Percentiles rank a stretch among this genome's conserved stretches.
Evolutionary conservation across 345 rosid species (phyloP).

Genomic region (Syzygium grande): DNA sequence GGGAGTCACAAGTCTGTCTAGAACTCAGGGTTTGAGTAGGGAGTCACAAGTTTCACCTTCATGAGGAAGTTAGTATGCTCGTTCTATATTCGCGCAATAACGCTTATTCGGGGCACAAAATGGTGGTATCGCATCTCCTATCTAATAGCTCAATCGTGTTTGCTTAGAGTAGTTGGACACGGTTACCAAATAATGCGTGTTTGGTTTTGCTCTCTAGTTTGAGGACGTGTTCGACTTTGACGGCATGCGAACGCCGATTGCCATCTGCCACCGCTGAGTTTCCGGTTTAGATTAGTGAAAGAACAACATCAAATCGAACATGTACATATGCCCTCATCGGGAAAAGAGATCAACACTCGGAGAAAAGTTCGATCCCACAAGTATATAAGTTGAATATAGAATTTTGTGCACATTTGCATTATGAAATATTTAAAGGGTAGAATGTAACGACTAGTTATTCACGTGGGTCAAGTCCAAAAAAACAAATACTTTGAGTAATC

Average conservation of each 20-base stretch:
- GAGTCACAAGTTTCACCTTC: not conserved
- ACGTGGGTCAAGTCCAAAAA: not conserved
- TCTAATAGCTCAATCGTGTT: not conserved
- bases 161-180: not conserved
- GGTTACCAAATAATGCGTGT: not conserved
- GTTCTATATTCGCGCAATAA: not conserved
- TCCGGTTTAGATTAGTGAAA: not conserved
- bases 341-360: fast-evolving
- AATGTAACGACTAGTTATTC: not conserved
- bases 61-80: not conserved
- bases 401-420: fast-evolving
- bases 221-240: not conserved
- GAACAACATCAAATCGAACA: not conserved
- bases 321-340: not conserved
- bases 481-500: not conserved
- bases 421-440: not conserved
- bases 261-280: fast-evolving
- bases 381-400: not conserved
- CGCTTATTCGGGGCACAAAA: no score
- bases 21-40: not conserved
- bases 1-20: no score
- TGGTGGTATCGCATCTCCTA: not conserved
- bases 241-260: not conserved
- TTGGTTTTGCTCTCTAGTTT: not conserved
- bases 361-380: not conserved